Evolutionary conservation across 257 asterid genomes (phyloP), one percentile per base, ranked within the genome.

Genomic region (Salvia miltiorrhiza): DNA sequence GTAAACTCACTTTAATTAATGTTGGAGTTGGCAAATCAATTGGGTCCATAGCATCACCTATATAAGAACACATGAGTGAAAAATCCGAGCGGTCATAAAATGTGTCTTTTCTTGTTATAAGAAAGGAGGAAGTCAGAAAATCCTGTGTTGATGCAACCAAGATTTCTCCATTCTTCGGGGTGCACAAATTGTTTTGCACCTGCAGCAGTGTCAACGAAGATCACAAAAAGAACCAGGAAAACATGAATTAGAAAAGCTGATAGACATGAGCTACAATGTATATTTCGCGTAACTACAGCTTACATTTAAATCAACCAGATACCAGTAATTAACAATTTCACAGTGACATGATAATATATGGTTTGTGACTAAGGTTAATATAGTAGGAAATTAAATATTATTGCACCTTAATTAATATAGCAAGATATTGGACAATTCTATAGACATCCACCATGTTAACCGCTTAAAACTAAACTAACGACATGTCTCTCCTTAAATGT

Each of bases 141-240:
- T 93, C 99, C 61, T 93, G 99, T 5, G 99, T 93, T 10, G 99
- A 93, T 70, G 99, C 99, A 75, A 93, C 99, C 96, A 93, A 88
- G 70, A 93, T 88, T 81, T 93, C 97, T 54, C 99, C 99, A 81
- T 86, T 93, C 80, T 93, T 93, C 20, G 99, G 99, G 69, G 99
- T 93, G 84, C 99, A 93, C 67, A 93, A 86, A 79, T 93, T 93
- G 84, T 90, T 90, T 77, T 93, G 99, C 73, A 93, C 99, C 99
- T 93, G 90, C 87, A 90, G 54, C 52, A 80, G 55, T 47, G 68
- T 65, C 63, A 79, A 54, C 65, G 63, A 50, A 45, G 70, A 45
- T 74, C 63, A 69, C 9, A 43, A 35, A 43, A 19, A 26, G 50
- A 37, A 54, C 47, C 55, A 63, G 43, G 13, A 20, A 61, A 40